Conservation (phyloP, 495 filamentous ascomycete species). For the Clohesyomyces aquaticus region DNA sequence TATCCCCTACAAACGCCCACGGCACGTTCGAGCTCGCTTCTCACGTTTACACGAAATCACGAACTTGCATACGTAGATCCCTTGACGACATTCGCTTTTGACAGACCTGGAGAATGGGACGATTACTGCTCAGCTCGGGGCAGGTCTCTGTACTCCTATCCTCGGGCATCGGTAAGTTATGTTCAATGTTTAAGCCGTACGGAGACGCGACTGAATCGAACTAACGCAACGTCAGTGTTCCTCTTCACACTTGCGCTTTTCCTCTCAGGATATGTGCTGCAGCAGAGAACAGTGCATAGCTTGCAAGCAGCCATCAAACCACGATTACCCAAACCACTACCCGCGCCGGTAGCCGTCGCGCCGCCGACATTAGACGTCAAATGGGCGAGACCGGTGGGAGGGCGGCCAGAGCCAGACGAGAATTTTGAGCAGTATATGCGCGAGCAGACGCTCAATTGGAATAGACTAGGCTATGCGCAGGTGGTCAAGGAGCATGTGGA, state of each 20-base stretch:
- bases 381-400: slow-evolving; percentile 38
- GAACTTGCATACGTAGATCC: background rate
- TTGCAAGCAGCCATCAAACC: slow-evolving; percentile 64
- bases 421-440: slow-evolving; percentile 43
- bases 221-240: slow-evolving; percentile 43
- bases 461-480: slow-evolving; percentile 52
- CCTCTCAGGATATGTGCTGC: slow-evolving; percentile 70
- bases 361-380: slow-evolving; percentile 37
- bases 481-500: slow-evolving; percentile 49
- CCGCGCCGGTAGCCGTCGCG: slow-evolving; percentile 28
- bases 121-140: slow-evolving; percentile 47
- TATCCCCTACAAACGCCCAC: background rate
- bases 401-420: slow-evolving; percentile 31
- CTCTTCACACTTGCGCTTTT: slow-evolving; percentile 69
- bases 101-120: slow-evolving; percentile 14
- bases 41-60: background rate
- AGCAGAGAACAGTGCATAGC: slow-evolving; percentile 68
- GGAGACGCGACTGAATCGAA: background rate
- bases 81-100: background rate
- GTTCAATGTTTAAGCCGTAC: slow-evolving; percentile 2
- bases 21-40: background rate
- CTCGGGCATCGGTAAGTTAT: slow-evolving; percentile 43
- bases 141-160: slow-evolving; percentile 51
- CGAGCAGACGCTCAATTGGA: slow-evolving; percentile 45
- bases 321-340: slow-evolving; percentile 44